Evolutionary conservation across 1,284 basidiomycete species (phyloP), one percentile per base, ranked within the genome.

Genomic region (Heterobasidion parviporum): DNA sequence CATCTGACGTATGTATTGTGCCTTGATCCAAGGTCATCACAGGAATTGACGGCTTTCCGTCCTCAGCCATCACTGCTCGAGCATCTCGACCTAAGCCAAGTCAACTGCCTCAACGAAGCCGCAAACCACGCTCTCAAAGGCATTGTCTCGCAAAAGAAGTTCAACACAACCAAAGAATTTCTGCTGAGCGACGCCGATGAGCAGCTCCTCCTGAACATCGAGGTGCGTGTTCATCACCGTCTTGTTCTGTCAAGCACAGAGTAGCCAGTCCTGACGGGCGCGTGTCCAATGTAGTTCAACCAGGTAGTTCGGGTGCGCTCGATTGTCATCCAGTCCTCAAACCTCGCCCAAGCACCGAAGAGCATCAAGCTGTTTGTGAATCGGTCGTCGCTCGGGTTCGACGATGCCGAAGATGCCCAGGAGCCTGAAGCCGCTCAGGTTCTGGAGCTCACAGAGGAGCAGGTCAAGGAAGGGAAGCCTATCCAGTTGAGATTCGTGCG

Each of bases 111-210:
- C 59, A 93, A 94, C 68, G 92, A 94, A 68, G 74, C 79, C 35
- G 64, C 69, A 1, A 67, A 70, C 0, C 85, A 89, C 65, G 76
- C 80, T 8, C 67, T 92, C 54, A 81, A 82, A 60, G 74, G 77
- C 35, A 82, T 91, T 56, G 60, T 90, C 26, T 68, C 71, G 1
- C 61, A 66, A 35, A 83, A 77, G 64, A 68, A 70, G 10, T 74
- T 68, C 64, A 80, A 88, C 70, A 74, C 71, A 1, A 62, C 69
- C 16, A 54, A 57, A 20, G 70, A 68, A 38, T 89, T 82, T 67
- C 76, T 94, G 57, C 77, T 86, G 61, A 90, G 87, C 64, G 90
- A 93, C 65, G 83, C 80, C 1, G 92, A 94, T 65, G 89, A 90
- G 64, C 85, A 94, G 64, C 73, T 91, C 15, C 73, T 92, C 33